Percentiles rank a stretch among this genome's conserved stretches.
These are phyloP conservation scores for Serendipita sp. DNA, from an alignment of 768 basidiomycete genomes.

Conservation along the genomic window DNA sequence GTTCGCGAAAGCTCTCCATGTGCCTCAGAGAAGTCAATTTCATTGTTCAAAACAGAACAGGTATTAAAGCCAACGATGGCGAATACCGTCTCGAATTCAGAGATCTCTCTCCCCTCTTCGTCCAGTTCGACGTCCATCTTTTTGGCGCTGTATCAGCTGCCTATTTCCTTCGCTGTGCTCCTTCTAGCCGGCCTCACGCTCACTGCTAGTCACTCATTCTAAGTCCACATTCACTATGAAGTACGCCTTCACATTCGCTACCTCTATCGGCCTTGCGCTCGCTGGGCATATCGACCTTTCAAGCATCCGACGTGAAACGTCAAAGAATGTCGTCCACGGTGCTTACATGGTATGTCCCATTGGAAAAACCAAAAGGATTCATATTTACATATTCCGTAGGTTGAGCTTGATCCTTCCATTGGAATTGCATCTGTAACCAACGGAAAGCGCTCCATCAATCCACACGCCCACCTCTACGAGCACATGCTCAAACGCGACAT, in stretches of 20 bases:
- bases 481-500: slow-evolving; percentile 13
- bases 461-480: slow-evolving; percentile 18
- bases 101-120: background rate
- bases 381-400: background rate
- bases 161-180: background rate
- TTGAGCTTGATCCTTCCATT: background rate
- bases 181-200: background rate
- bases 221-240: background rate
- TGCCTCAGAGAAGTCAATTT: background rate
- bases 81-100: background rate
- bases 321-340: slow-evolving; percentile 14
- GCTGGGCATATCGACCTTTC: background rate
- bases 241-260: background rate
- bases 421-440: background rate
- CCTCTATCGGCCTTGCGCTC: background rate
- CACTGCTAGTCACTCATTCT: slow-evolving; percentile 2
- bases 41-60: background rate
- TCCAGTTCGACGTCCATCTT: background rate
- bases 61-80: background rate
- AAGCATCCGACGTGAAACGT: background rate
- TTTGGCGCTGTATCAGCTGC: background rate
- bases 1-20: background rate
- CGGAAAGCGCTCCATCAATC: slow-evolving; percentile 5
- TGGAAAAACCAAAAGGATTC: background rate
- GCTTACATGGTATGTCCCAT: slow-evolving; percentile 19